Evolutionary conservation across 1,284 basidiomycete genomes (phyloP).

Genomic region (Naganishia sp.): DNA sequence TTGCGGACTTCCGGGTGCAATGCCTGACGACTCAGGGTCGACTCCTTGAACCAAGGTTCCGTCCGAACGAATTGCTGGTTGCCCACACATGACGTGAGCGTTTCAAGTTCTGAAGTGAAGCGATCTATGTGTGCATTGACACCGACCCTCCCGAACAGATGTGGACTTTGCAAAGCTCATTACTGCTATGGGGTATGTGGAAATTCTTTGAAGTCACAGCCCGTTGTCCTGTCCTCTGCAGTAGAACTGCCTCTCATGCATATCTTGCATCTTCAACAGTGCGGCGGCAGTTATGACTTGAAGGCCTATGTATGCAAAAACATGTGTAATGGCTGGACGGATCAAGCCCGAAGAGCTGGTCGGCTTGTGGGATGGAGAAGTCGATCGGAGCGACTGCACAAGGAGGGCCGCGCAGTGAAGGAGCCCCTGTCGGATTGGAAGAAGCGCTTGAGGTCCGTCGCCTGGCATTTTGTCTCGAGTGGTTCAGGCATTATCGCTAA

Average conservation of each 20-base stretch:
- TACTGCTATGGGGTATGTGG: constrained; percentile 9
- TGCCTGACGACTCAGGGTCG: background rate
- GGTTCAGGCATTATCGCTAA: background rate
- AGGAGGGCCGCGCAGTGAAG: background rate
- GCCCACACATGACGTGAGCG: constrained; percentile 13
- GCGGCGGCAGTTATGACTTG: constrained; percentile 11
- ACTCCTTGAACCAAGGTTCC: background rate
- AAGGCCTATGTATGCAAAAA: constrained; percentile 11
- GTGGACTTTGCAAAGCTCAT: constrained; percentile 17
- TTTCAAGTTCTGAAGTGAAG: background rate
- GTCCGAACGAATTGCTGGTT: constrained; percentile 12
- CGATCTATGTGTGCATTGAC: background rate
- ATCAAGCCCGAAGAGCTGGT: constrained; percentile 6
- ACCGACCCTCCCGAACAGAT: background rate
- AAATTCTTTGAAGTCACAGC: background rate
- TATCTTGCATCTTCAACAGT: background rate
- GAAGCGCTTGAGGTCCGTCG: constrained; percentile 1
- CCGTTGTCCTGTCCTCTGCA: too few relatives aligned
- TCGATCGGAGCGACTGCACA: constrained; percentile 7
- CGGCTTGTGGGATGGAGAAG: constrained; percentile 7
- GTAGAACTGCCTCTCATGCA: background rate
- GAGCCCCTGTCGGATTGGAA: constrained; percentile 13
- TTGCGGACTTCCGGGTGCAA: background rate
- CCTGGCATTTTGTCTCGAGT: background rate
- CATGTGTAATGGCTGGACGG: constrained; percentile 14